phyloP scores from a whole-genome alignment of 2,329 filamentous ascomycete species.

The Aspergillus awamori region DNA sequence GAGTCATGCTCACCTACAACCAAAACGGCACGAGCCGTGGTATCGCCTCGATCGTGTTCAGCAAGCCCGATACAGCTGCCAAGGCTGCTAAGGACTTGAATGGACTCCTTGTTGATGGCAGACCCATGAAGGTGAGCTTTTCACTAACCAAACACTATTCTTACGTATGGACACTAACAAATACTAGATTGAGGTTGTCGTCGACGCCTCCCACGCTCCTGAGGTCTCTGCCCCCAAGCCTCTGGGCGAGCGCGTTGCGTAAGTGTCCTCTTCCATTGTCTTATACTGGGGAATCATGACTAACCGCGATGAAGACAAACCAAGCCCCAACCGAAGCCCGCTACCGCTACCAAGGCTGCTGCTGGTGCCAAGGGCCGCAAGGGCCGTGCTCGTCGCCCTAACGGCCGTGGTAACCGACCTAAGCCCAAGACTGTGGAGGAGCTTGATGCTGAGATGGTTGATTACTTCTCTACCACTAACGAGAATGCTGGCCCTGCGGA shows the following conservation, averaged over 20 bases:
- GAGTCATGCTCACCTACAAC: conserved; percentile 88
- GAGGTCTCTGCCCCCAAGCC: conserved; percentile 69
- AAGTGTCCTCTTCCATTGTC: conserved; percentile 35
- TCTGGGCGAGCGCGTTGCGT: conserved; percentile 82
- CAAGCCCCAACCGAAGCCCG: conserved; percentile 79
- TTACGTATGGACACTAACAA: conserved; percentile 19
- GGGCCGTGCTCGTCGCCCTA: conserved; percentile 52
- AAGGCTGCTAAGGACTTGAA: conserved; percentile 85
- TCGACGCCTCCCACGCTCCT: conserved; percentile 73
- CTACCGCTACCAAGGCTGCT: conserved; percentile 71
- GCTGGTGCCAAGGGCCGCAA: conserved; percentile 52
- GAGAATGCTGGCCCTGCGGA: conserved; percentile 43
- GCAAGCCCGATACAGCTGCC: conserved; percentile 75
- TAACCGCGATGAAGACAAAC: conserved; percentile 52
- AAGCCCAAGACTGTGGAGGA: conserved; percentile 91
- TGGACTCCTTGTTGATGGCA: conserved; percentile 84
- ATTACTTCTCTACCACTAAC: conserved; percentile 70
- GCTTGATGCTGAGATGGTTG: conserved; percentile 95
- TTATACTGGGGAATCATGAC: conserved; percentile 5
- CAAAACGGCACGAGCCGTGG: conserved; percentile 89
- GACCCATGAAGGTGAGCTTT: conserved; percentile 77
- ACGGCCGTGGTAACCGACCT: conserved; percentile 64
- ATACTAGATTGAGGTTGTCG: conserved; percentile 81
- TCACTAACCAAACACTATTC: too few relatives aligned
- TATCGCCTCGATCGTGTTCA: conserved; percentile 86